phyloP scores from a whole-genome alignment of 2,329 filamentous ascomycete genomes.

The Ceratocystis colombiana region DNA sequence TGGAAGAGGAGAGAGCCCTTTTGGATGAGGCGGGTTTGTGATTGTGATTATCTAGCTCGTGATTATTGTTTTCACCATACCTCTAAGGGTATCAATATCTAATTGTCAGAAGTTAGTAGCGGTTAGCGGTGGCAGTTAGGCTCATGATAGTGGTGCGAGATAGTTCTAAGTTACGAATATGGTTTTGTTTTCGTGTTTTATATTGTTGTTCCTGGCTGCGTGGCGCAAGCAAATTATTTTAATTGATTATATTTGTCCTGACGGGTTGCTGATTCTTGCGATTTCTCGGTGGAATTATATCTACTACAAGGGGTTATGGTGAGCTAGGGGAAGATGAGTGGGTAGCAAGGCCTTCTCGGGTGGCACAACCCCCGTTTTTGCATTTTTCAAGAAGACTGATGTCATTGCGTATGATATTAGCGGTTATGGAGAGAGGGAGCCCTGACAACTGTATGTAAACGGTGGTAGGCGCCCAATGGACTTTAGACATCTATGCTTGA shows the following conservation, averaged over 20 bases:
- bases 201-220: not conserved
- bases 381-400: no score
- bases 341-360: no score
- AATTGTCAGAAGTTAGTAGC: not conserved
- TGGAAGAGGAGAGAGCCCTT: slow-evolving; percentile 19
- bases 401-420: no score
- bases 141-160: not conserved
- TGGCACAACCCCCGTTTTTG: no score
- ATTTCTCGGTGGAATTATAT: not conserved
- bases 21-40: slow-evolving; percentile 21
- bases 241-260: not conserved
- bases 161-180: not conserved
- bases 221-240: not conserved
- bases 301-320: no score
- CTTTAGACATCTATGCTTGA: no score
- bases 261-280: not conserved
- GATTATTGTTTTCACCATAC: slow-evolving; percentile 3
- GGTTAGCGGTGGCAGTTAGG: not conserved
- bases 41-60: no score
- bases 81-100: not conserved
- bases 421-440: no score
- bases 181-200: not conserved
- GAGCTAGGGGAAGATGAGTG: no score
- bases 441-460: no score
- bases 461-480: no score